These are phyloP conservation scores for Cryptococcus sp. DNA, from an alignment of 1,284 basidiomycete genomes.

Conservation along the genomic window DNA sequence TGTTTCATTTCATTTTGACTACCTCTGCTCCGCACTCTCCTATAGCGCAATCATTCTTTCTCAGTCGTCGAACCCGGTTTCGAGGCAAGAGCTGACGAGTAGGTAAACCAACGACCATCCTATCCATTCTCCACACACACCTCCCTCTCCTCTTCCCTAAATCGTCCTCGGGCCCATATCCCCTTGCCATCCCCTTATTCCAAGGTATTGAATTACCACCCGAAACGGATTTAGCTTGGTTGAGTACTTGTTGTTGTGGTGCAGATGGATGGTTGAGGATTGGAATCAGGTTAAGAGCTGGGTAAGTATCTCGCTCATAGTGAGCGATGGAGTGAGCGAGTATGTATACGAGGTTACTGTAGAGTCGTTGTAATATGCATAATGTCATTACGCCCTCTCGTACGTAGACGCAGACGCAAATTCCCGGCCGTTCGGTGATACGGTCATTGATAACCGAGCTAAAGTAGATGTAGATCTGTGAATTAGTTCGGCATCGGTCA, in stretches of 20 bases:
- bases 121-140: slow-evolving; percentile 42
- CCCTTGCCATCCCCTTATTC: slow-evolving; percentile 58
- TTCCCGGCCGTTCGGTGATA: too few species aligned
- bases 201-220: slow-evolving; percentile 83
- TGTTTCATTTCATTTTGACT: background rate
- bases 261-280: slow-evolving; percentile 93
- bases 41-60: too few species aligned
- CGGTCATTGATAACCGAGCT: too few species aligned
- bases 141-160: slow-evolving; percentile 52
- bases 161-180: slow-evolving; percentile 23
- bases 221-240: slow-evolving; percentile 87
- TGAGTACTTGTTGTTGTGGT: slow-evolving; percentile 80
- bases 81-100: background rate
- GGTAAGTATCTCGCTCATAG: slow-evolving; percentile 7
- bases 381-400: background rate
- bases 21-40: background rate
- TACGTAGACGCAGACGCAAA: background rate
- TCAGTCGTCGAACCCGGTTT: too few species aligned
- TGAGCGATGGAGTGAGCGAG: too few species aligned
- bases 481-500: too few species aligned
- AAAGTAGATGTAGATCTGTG: too few species aligned
- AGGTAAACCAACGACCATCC: slow-evolving; percentile 51
- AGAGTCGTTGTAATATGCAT: too few species aligned
- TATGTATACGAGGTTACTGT: too few species aligned
- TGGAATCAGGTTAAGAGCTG: slow-evolving; percentile 61